A percentile compares a stretch with the other conserved stretches of the same genome.
Conservation (phyloP, 345 rosid species). For the Syzygium oleosum region DNA sequence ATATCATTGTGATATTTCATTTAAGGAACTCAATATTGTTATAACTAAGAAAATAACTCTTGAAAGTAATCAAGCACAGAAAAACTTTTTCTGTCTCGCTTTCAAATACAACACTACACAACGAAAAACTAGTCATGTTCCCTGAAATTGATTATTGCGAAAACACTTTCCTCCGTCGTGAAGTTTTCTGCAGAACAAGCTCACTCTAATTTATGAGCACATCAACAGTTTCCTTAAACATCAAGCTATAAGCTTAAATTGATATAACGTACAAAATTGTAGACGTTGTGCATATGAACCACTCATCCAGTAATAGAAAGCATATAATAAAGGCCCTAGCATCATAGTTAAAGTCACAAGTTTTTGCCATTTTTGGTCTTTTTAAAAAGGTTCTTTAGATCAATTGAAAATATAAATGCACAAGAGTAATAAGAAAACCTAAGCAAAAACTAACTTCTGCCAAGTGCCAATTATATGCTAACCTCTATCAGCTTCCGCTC, state of each 20-base stretch:
- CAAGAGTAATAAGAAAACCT: neutral
- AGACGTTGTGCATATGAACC: neutral
- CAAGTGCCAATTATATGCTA: neutral
- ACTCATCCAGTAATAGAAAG: neutral
- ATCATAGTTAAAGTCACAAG: neutral
- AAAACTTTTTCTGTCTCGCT: neutral
- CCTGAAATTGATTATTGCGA: neutral
- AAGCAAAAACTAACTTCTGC: neutral
- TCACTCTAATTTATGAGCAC: neutral
- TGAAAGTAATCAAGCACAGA: neutral
- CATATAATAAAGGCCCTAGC: neutral
- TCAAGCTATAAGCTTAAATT: neutral
- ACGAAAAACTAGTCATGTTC: neutral
- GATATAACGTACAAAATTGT: neutral
- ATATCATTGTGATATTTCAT: neutral
- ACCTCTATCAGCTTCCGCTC: constrained; percentile 31
- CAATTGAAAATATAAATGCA: neutral
- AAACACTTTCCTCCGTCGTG: neutral
- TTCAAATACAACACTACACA: neutral
- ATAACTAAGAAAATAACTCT: neutral
- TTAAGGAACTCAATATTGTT: neutral
- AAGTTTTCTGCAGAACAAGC: neutral
- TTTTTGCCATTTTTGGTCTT: neutral
- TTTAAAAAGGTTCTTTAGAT: neutral
- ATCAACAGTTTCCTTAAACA: neutral